Conservation (phyloP, 139 green algal species). For the Yamagishiella unicocca region DNA sequence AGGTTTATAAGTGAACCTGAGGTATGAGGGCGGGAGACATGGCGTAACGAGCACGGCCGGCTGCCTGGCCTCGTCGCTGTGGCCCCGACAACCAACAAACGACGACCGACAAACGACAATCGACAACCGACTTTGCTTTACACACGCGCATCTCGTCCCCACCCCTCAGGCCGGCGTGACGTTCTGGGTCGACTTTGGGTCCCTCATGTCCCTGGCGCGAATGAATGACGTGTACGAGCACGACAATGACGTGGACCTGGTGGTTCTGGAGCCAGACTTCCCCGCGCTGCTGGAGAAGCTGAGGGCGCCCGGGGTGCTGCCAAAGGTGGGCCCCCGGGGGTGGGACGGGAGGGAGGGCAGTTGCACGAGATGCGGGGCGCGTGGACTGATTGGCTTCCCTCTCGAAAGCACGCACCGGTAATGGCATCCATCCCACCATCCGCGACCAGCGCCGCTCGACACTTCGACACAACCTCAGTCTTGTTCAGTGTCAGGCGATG, state of each 20-base stretch:
- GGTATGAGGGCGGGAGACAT: not conserved
- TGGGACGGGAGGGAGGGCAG: too few relatives aligned
- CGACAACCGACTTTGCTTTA: too few relatives aligned
- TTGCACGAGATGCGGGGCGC: too few relatives aligned
- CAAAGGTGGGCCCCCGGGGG: slow-evolving; percentile 26
- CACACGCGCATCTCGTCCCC: too few relatives aligned
- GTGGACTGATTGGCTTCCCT: too few relatives aligned
- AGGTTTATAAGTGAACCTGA: not conserved
- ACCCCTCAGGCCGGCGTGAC: slow-evolving; percentile 35
- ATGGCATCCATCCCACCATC: too few relatives aligned
- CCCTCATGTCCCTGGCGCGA: slow-evolving; percentile 24
- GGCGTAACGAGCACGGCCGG: not conserved
- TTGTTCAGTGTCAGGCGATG: too few relatives aligned
- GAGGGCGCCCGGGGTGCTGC: slow-evolving; percentile 1
- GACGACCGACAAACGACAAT: too few relatives aligned
- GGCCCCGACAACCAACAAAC: too few relatives aligned
- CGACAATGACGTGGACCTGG: slow-evolving; percentile 47
- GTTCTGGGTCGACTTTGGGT: slow-evolving; percentile 47
- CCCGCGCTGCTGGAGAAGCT: not conserved
- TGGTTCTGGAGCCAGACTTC: slow-evolving; percentile 30
- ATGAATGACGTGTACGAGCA: slow-evolving; percentile 43
- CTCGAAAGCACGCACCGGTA: too few relatives aligned
- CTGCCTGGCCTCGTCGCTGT: not conserved
- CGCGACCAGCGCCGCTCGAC: too few relatives aligned
- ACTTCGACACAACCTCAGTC: too few relatives aligned